Conservation (phyloP, 345 rosid genomes). For the Brassica nigra region DNA sequence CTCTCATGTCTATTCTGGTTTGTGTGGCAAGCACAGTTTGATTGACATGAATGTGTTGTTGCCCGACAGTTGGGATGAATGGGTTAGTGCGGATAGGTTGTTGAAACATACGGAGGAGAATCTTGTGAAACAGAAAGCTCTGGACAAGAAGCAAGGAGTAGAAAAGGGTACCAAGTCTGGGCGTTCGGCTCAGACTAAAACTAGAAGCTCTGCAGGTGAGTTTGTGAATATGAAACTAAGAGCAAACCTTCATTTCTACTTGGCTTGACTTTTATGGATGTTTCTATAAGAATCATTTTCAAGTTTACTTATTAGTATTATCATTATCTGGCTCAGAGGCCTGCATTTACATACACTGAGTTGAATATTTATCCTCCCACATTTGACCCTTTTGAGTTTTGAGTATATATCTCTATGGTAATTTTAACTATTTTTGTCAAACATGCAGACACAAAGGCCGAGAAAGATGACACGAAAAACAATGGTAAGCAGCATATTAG, state of each 20-base stretch:
- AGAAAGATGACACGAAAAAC: constrained; percentile 81
- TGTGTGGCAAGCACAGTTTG: neutral
- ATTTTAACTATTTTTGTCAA: constrained; percentile 16
- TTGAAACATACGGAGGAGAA: constrained; percentile 70
- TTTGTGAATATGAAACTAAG: neutral
- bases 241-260: neutral
- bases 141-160: constrained; percentile 59
- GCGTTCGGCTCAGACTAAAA: constrained; percentile 60
- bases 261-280: constrained; percentile 2
- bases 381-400: constrained; percentile 3
- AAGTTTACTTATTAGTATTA: neutral
- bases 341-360: constrained; percentile 7
- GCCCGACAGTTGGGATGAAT: constrained; percentile 92
- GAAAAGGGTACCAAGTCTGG: constrained; percentile 69
- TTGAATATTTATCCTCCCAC: neutral
- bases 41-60: constrained; percentile 50
- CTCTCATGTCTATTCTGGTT: constrained; percentile 22
- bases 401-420: neutral
- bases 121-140: constrained; percentile 62
- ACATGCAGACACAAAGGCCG: constrained; percentile 67
- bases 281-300: neutral
- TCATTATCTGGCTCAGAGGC: neutral
- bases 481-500: constrained; percentile 49
- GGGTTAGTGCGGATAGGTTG: constrained; percentile 79
- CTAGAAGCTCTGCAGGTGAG: constrained; percentile 64